phyloP scores from a whole-genome alignment of 805 yeast genomes.

The Nakazawaea wyomingensis region DNA sequence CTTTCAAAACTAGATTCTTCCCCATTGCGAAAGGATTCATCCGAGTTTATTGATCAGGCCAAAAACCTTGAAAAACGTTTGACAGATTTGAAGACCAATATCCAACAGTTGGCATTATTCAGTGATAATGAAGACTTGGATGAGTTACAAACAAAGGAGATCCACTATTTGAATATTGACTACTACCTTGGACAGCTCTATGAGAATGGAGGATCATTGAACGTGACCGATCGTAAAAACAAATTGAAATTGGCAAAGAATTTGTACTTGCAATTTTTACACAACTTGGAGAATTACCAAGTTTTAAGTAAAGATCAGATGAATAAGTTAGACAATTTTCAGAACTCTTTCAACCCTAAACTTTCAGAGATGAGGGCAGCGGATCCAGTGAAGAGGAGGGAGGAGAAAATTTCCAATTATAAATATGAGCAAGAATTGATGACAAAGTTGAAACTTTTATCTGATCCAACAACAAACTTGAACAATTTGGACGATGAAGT shows the following conservation, averaged over 20 bases:
- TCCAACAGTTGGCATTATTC: slow-evolving; percentile 52
- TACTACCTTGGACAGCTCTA: slow-evolving; percentile 47
- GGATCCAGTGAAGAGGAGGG: slow-evolving; percentile 47
- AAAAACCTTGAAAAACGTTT: slow-evolving; percentile 34
- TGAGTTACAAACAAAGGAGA: slow-evolving; percentile 60
- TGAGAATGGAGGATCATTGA: slow-evolving; percentile 23
- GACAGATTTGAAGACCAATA: slow-evolving; percentile 35
- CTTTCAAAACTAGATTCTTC: slow-evolving; percentile 2
- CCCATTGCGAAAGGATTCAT: slow-evolving; percentile 19
- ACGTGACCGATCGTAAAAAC: slow-evolving; percentile 21
- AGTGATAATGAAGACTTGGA: slow-evolving; percentile 67
- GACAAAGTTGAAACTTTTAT: slow-evolving; percentile 36
- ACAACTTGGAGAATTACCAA: slow-evolving; percentile 39
- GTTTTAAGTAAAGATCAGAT: slow-evolving; percentile 34
- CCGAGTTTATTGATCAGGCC: slow-evolving; percentile 31
- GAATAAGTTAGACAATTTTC: slow-evolving; percentile 34
- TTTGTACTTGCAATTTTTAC: slow-evolving; percentile 39
- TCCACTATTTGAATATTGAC: slow-evolving; percentile 55
- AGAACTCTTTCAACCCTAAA: slow-evolving; percentile 35
- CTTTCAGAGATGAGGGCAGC: slow-evolving; percentile 29
- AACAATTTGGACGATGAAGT: slow-evolving; percentile 57
- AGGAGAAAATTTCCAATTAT: slow-evolving; percentile 66
- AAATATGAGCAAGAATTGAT: slow-evolving; percentile 54
- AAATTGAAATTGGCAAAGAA: slow-evolving; percentile 38
- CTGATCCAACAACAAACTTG: slow-evolving; percentile 25